phyloP scores from a whole-genome alignment of 1,284 basidiomycete genomes.

The Cryptococcus jaspeensis region DNA sequence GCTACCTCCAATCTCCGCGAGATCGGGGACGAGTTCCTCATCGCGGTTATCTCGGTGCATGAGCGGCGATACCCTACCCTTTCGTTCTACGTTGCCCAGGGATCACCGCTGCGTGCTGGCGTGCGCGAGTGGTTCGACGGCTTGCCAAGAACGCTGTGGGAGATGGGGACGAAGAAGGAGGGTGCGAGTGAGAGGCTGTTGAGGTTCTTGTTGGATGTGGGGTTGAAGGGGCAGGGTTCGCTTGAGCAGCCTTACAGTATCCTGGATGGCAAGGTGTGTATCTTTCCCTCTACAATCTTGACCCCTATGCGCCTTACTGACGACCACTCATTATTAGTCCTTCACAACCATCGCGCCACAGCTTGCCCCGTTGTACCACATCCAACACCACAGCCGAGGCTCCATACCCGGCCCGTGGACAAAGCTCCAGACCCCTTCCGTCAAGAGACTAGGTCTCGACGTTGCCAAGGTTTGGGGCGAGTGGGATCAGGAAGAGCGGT shows the following conservation, averaged over 20 bases:
- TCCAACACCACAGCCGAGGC: conserved; percentile 68
- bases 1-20: conserved; percentile 33
- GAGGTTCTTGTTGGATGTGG: conserved; percentile 29
- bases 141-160: conserved; percentile 79
- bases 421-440: conserved; percentile 56
- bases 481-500: conserved; percentile 22
- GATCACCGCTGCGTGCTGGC: conserved; percentile 19
- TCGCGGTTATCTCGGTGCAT: conserved; percentile 63
- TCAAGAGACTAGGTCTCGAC: conserved; percentile 57
- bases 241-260: conserved; percentile 20
- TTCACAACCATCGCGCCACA: conserved; percentile 37
- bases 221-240: conserved; percentile 19
- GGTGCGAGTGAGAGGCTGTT: conserved; percentile 60
- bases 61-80: conserved; percentile 35
- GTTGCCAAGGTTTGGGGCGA: conserved; percentile 46
- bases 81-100: conserved; percentile 42
- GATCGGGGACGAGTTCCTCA: conserved; percentile 68
- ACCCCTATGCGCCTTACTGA: too few species aligned
- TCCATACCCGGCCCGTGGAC: conserved; percentile 69
- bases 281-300: conserved; percentile 51
- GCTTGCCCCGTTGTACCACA: conserved; percentile 72
- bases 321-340: conserved; percentile 1
- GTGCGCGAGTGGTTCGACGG: conserved; percentile 56
- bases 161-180: conserved; percentile 64
- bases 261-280: conserved; percentile 3